A percentile compares a stretch with the other conserved stretches of the same genome.
Conservation (phyloP, 2,329 filamentous ascomycete genomes). For the Paecilomyces fulvus region DNA sequence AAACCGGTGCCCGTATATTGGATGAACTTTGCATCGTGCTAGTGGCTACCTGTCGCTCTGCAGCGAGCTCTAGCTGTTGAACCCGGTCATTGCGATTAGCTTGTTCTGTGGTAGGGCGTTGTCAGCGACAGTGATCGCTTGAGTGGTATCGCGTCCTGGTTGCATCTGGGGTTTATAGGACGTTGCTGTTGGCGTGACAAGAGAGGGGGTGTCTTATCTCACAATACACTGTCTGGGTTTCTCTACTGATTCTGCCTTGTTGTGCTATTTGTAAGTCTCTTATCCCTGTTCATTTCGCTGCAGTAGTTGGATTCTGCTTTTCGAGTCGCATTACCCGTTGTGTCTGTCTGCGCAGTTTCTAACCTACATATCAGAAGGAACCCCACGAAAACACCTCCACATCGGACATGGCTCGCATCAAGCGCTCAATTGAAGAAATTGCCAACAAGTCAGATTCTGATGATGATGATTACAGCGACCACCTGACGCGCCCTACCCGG, state of each 20-base stretch:
- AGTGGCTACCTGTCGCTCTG: not conserved
- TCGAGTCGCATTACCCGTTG: not conserved
- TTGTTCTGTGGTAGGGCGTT: not conserved
- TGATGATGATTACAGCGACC: conserved; percentile 38
- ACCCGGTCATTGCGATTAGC: not conserved
- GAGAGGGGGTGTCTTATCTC: not conserved
- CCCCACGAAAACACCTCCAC: conserved; percentile 3
- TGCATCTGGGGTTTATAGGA: not conserved
- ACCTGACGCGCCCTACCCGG: conserved; percentile 20
- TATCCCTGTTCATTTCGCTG: not conserved
- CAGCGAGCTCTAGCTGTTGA: not conserved
- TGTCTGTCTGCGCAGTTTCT: conserved; percentile 1
- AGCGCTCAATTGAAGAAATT: conserved; percentile 36
- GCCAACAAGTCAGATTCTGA: conserved; percentile 36
- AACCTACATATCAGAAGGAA: conserved; percentile 7
- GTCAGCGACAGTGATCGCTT: not conserved
- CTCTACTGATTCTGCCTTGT: not conserved
- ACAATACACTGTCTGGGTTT: not conserved
- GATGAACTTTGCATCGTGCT: not conserved
- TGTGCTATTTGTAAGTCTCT: not conserved
- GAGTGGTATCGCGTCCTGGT: not conserved
- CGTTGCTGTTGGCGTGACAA: not conserved
- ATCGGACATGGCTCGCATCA: conserved; percentile 25
- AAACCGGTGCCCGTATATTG: not conserved
- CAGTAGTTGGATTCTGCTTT: not conserved